Evolutionary conservation across 768 basidiomycete genomes (phyloP).

Genomic region (Polyporus arcularius): DNA sequence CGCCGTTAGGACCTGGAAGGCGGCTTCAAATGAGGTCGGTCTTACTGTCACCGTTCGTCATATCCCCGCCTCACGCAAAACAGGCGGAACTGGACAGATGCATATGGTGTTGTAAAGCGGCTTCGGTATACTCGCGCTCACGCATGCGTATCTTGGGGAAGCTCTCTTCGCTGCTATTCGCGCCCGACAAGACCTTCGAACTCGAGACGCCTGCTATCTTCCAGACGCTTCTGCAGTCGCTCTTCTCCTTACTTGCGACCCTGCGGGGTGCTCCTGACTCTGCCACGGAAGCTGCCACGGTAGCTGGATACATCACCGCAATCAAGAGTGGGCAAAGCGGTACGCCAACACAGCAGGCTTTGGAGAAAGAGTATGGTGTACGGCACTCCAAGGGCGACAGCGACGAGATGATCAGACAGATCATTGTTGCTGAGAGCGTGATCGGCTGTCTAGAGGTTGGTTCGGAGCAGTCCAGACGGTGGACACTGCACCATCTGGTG

Average conservation of each 20-base stretch:
- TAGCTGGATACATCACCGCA: constrained; percentile 46
- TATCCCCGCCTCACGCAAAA: constrained; percentile 9
- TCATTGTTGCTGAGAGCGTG: constrained; percentile 43
- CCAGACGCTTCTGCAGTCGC: constrained; percentile 50
- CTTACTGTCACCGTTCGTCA: neutral
- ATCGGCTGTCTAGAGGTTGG: constrained; percentile 52
- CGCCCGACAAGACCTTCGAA: constrained; percentile 43
- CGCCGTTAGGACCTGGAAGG: constrained; percentile 55
- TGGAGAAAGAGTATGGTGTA: constrained; percentile 55
- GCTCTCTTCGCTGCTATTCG: constrained; percentile 48
- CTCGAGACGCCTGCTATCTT: constrained; percentile 47
- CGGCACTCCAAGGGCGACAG: constrained; percentile 32
- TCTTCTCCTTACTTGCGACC: constrained; percentile 52
- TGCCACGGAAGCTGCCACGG: constrained; percentile 35
- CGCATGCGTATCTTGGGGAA: constrained; percentile 52
- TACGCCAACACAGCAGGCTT: constrained; percentile 43
- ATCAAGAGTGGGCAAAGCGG: constrained; percentile 51
- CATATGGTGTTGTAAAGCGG: constrained; percentile 73
- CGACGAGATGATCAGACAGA: constrained; percentile 46
- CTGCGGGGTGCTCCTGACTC: constrained; percentile 30
- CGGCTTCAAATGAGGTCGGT: constrained; percentile 54
- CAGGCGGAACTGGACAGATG: constrained; percentile 57
- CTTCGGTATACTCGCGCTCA: constrained; percentile 42
- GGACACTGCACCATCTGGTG: constrained; percentile 50
- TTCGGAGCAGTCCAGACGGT: constrained; percentile 43